phyloP scores from a whole-genome alignment of 495 filamentous ascomycete species.

The Penicillium samsonianum region DNA sequence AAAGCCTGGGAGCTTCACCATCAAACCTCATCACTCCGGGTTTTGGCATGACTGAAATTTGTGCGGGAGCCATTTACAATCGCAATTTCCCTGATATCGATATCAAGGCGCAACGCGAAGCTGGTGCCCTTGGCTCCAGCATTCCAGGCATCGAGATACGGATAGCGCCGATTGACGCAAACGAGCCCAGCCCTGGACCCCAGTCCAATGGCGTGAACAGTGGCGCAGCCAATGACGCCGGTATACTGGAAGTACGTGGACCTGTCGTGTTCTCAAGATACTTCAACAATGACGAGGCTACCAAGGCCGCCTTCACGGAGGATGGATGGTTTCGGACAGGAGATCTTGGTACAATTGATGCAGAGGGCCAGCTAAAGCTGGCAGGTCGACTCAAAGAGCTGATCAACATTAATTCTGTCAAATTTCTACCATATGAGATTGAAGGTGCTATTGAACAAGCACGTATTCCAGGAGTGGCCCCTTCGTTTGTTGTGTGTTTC shows the following conservation, averaged over 20 bases:
- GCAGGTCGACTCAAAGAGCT: slow-evolving; percentile 56
- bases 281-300: slow-evolving; percentile 66
- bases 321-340: slow-evolving; percentile 87
- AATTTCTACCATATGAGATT: slow-evolving; percentile 36
- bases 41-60: slow-evolving; percentile 61
- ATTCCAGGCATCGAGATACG: slow-evolving; percentile 10
- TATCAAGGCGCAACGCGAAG: slow-evolving; percentile 14
- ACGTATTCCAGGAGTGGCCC: slow-evolving; percentile 26
- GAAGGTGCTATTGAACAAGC: slow-evolving; percentile 44
- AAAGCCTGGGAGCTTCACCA: slow-evolving; percentile 35
- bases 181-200: neutral
- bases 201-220: neutral
- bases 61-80: slow-evolving; percentile 49
- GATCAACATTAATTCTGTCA: slow-evolving; percentile 56
- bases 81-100: slow-evolving; percentile 39
- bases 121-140: slow-evolving; percentile 37
- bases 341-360: slow-evolving; percentile 64
- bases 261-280: slow-evolving; percentile 78
- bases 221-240: slow-evolving; percentile 14
- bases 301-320: slow-evolving; percentile 60
- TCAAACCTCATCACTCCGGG: slow-evolving; percentile 41
- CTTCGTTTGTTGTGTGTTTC: slow-evolving; percentile 29
- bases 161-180: neutral
- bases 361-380: slow-evolving; percentile 54
- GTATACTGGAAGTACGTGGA: slow-evolving; percentile 30